Evolutionary conservation across 352 stramenopile species (phyloP), one percentile per base, ranked within the genome.

Genomic region (Globisporangium viniferum): DNA sequence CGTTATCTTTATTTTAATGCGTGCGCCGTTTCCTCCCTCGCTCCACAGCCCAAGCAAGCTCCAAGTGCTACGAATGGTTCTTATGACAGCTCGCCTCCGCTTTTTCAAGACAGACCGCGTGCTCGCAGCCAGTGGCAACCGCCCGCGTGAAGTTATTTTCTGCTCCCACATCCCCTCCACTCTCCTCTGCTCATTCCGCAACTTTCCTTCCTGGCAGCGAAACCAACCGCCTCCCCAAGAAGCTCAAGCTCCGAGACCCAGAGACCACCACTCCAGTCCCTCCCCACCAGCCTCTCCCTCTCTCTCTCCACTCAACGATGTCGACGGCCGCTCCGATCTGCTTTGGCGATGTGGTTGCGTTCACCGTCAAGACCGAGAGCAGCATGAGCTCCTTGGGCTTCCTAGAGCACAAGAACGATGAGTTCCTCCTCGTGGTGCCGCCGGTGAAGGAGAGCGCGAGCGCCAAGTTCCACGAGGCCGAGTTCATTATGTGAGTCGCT

Each of bases 401-500:
- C 59, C 39, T 90, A 2, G 79, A 89, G 62, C 60, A 86, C 41
- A 75, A 79, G 15, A 77, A 66, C 56, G 76, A 82, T 48, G 77
- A 82, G 39, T 62, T 79, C 60, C 55, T 92, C 20, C 74, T 92
- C 33, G 78, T 89, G 9, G 74, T 92, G 57, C 71, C 80, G 9
- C 79, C 84, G 0, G 70, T 81, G 9, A 84, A 88, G 61, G 74
- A 79, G 18, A 71, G 83, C 4, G 59, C 72, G 54, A 74, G 73
- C 31, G 71, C 75, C 27, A 76, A 71, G 18, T 86, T 85, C 55
- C 18, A 73, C 15, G 77, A 92, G 27, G 82, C 81, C 57, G 79
- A 91, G 70, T 92, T 92, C 67, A 87, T 91, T 36, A 71, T 92
- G 79, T 90, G 74, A 55, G 79, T 86, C 15, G 49, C 51, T 10